Evolutionary conservation across 2,329 filamentous ascomycete genomes (phyloP).

Genomic region (Fusarium dlaminii): DNA sequence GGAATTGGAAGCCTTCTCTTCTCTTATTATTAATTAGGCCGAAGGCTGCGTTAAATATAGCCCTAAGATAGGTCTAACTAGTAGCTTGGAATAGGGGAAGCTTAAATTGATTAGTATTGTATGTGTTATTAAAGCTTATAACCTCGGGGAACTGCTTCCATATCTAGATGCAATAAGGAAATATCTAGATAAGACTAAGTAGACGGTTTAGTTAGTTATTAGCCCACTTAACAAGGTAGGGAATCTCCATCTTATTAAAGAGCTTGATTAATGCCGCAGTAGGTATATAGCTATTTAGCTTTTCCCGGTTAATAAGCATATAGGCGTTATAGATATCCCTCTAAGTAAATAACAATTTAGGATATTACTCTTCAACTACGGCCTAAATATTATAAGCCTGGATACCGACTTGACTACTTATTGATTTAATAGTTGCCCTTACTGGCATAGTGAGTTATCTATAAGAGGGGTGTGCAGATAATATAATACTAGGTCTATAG

Average conservation of each 20-base stretch:
- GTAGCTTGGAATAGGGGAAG: neutral
- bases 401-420: neutral
- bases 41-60: neutral
- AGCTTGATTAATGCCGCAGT: neutral
- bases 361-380: too few species aligned
- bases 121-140: too few species aligned
- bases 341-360: too few species aligned
- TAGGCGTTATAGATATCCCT: too few species aligned
- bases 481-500: neutral
- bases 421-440: neutral
- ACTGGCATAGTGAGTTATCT: neutral
- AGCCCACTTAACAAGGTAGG: neutral
- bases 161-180: neutral
- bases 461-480: neutral
- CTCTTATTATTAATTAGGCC: neutral
- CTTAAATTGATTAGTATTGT: too few species aligned
- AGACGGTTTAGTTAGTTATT: neutral
- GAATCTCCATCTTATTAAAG: neutral
- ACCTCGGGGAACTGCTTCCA: too few species aligned
- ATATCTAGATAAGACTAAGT: neutral
- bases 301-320: too few species aligned
- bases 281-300: neutral
- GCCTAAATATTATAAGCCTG: neutral
- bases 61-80: neutral
- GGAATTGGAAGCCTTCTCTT: neutral